Conservation (phyloP, 176 grass and related monocot genomes). For the Luzula sylvatica region DNA sequence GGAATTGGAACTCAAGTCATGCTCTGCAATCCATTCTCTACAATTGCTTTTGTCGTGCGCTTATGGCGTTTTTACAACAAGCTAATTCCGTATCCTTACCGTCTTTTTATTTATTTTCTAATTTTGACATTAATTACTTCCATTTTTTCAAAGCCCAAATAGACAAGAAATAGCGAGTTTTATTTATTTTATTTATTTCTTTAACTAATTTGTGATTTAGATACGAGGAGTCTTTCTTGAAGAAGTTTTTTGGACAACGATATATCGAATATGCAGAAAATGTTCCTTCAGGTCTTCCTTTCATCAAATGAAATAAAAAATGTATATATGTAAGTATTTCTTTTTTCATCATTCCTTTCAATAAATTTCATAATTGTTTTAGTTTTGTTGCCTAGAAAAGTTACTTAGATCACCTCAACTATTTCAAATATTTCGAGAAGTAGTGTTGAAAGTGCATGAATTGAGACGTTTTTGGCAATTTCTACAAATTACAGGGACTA, state of each 20-base stretch:
- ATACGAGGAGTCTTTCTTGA: slow-evolving; percentile 96
- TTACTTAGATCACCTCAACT: too few relatives aligned
- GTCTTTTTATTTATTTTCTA: background rate
- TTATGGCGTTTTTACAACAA: slow-evolving; percentile 66
- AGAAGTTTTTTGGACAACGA: slow-evolving; percentile 64
- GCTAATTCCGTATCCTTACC: slow-evolving; percentile 82
- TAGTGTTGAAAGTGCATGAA: too few relatives aligned
- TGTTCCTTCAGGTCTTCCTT: slow-evolving; percentile 76
- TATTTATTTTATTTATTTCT: too few relatives aligned
- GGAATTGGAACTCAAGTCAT: slow-evolving; percentile 87
- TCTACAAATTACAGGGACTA: too few relatives aligned
- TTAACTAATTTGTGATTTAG: slow-evolving; percentile 36
- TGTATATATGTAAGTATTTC: background rate
- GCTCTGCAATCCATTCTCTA: slow-evolving; percentile 83
- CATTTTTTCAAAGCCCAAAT: too few relatives aligned
- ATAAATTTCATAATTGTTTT: too few relatives aligned
- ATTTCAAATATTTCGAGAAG: too few relatives aligned
- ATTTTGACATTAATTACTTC: slow-evolving; percentile 12
- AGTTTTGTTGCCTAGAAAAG: too few relatives aligned
- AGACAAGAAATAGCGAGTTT: too few relatives aligned
- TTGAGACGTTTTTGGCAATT: too few relatives aligned
- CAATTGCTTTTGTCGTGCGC: slow-evolving; percentile 42
- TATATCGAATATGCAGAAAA: slow-evolving; percentile 62
- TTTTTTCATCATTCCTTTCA: background rate
- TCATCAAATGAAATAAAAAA: slow-evolving; percentile 49